These are phyloP conservation scores for Septoria petroselini DNA, from an alignment of 2,329 filamentous ascomycete species.

Conservation along the genomic window DNA sequence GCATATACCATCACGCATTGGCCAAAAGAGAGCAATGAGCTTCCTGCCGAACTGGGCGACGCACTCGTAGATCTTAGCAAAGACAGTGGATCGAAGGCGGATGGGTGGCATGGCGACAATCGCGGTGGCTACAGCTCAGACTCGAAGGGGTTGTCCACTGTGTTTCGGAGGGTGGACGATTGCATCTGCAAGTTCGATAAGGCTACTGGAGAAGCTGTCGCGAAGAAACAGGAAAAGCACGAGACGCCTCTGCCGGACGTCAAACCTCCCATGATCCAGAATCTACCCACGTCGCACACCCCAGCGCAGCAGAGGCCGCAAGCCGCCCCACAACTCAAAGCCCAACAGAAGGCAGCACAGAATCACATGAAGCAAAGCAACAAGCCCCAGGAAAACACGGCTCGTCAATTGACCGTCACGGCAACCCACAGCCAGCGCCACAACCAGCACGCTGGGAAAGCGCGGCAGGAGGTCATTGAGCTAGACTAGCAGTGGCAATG, in stretches of 20 bases:
- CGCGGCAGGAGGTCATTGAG: constrained; percentile 32
- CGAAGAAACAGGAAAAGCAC: constrained; percentile 12
- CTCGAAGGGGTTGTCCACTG: constrained; percentile 21
- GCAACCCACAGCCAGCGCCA: background rate
- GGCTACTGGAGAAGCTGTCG: background rate
- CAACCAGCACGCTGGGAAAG: constrained; percentile 12
- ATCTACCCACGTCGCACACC: constrained; percentile 1
- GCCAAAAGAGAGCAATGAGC: background rate
- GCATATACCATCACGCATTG: constrained; percentile 1
- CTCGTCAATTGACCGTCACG: constrained; percentile 2
- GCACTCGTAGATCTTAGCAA: constrained; percentile 13
- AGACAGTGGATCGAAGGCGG: background rate
- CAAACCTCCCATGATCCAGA: constrained; percentile 6
- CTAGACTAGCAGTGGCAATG: constrained; percentile 27
- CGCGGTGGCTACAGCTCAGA: constrained; percentile 11
- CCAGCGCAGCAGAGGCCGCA: constrained; percentile 14
- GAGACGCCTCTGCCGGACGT: constrained; percentile 1
- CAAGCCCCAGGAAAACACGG: constrained; percentile 6
- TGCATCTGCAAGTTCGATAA: constrained; percentile 36
- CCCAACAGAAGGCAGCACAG: constrained; percentile 1
- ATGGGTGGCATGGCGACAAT: constrained; percentile 10
- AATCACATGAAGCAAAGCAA: background rate
- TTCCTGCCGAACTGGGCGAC: constrained; percentile 1
- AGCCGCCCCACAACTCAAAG: constrained; percentile 5
- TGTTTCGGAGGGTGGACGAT: constrained; percentile 40